Base-by-base conservation (phyloP, 2,329 filamentous ascomycete genomes). In the Rosellinia necatrix region DNA sequence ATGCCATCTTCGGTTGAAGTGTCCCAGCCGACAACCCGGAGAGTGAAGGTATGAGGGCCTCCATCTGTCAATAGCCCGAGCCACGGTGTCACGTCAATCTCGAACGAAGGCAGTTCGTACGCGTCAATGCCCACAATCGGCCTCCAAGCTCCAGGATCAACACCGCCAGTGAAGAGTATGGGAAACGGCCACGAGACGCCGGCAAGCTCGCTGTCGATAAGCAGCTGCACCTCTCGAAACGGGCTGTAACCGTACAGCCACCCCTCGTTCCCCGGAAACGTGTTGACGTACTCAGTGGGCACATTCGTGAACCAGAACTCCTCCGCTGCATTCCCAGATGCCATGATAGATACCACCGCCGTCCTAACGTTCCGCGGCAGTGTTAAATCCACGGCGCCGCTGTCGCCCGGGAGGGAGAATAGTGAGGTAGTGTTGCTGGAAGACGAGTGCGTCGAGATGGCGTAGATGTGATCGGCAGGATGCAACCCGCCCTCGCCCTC, bases 241-340 rank as follows among this genome's bases (percentile, higher is more conserved):
- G 86, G 82, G 2, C 84, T 86, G 61, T 81, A 83, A 1, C 86
- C 86, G 52, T 81, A 81, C 0, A 89, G 72, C 61, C 62, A 64
- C 5, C 79, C 80, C 3, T 78, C 74, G 15, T 74, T 76, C 3
- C 71, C 69, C 2, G 76, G 74, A 63, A 88, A 89, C 1, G 78
- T 81, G 25, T 78, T 65, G 3, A 77, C 77, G 55, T 85, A 78
- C 2, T 81, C 78, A 3, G 78, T 78, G 10, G 85, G 76, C 2
- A 87, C 85, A 61, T 88, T 89, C 21, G 78, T 80, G 77, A 84
- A 89, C 86, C 86, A 89, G 64, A 89, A 89, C 64, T 89, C 87
- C 69, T 89, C 87, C 1, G 76, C 72, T 2, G 78, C 77, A 66
- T 89, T 87, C 1, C 86, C 86, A 56, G 81, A 86, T 3, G 86